Evolutionary conservation across 2,329 filamentous ascomycete species (phyloP).

Genomic region (Hortaea werneckii): DNA sequence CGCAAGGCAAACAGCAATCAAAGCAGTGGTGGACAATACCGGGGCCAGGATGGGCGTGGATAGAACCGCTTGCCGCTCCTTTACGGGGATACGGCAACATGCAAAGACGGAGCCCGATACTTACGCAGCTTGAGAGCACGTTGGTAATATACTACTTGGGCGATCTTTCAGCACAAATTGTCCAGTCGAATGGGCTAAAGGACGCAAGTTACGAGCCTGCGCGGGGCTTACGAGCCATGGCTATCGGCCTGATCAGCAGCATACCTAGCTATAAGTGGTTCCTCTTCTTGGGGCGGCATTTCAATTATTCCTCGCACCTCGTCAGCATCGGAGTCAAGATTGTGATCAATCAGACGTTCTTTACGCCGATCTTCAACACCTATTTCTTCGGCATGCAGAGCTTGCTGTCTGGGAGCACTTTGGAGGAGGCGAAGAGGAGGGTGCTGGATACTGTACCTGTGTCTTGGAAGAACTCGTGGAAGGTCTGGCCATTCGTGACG

Average conservation of each 20-base stretch:
- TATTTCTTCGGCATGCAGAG: slow-evolving; percentile 45
- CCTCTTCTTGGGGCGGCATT: slow-evolving; percentile 66
- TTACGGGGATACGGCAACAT: slow-evolving; percentile 54
- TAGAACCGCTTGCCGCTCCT: slow-evolving; percentile 35
- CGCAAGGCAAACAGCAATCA: slow-evolving; percentile 1
- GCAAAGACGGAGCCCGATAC: slow-evolving; percentile 62
- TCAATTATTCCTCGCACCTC: slow-evolving; percentile 69
- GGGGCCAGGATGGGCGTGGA: slow-evolving; percentile 36
- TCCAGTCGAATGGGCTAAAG: slow-evolving; percentile 29
- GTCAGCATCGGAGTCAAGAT: slow-evolving; percentile 69
- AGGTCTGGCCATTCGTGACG: slow-evolving; percentile 80
- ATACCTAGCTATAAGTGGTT: slow-evolving; percentile 80
- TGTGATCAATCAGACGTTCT: slow-evolving; percentile 64
- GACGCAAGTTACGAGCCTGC: slow-evolving; percentile 51
- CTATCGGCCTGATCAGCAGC: slow-evolving; percentile 61
- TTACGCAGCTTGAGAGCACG: slow-evolving; percentile 68
- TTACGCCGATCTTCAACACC: slow-evolving; percentile 56
- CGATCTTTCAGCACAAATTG: slow-evolving; percentile 66
- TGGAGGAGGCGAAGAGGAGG: slow-evolving; percentile 56
- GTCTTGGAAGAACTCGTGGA: slow-evolving; percentile 68
- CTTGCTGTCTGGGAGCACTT: slow-evolving; percentile 47
- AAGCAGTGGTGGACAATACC: slow-evolving; percentile 24
- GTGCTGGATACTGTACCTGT: slow-evolving; percentile 66
- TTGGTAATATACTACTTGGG: slow-evolving; percentile 70
- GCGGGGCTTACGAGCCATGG: slow-evolving; percentile 59